phyloP scores from a whole-genome alignment of 1,284 basidiomycete genomes.

The Puccinia novopanici region DNA sequence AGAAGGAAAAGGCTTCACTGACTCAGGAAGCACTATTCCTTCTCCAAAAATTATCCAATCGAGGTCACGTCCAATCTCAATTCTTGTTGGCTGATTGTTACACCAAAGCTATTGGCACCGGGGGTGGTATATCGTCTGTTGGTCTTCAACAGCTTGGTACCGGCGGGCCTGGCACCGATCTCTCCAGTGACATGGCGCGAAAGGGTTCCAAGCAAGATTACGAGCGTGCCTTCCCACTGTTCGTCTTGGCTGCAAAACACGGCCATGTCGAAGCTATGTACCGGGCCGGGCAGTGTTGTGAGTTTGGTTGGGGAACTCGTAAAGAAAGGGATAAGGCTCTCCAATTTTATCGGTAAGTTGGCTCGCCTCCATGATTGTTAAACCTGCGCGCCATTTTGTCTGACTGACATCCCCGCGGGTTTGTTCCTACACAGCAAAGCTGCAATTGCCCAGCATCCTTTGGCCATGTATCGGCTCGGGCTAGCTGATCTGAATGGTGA shows the following conservation, averaged over 20 bases:
- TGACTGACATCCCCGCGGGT: neutral
- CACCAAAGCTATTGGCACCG: conserved; percentile 85
- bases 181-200: neutral
- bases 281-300: conserved; percentile 94
- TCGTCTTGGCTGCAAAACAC: conserved; percentile 94
- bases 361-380: too few species aligned
- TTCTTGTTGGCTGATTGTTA: conserved; percentile 98
- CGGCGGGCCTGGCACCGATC: neutral
- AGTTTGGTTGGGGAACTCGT: conserved; percentile 97
- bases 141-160: neutral
- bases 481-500: conserved; percentile 96
- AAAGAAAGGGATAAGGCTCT: conserved; percentile 88
- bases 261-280: conserved; percentile 96
- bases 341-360: conserved; percentile 71
- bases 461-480: conserved; percentile 93
- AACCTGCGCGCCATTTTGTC: too few species aligned
- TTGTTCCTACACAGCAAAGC: conserved; percentile 68
- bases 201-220: conserved; percentile 80
- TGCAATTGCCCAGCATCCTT: conserved; percentile 84
- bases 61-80: conserved; percentile 89
- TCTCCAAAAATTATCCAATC: conserved; percentile 85
- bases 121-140: conserved; percentile 57
- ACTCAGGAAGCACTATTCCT: conserved; percentile 80
- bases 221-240: conserved; percentile 92
- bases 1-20: conserved; percentile 75